phyloP scores from a whole-genome alignment of 1,139 yeast genomes.

The Pichia sp. region DNA sequence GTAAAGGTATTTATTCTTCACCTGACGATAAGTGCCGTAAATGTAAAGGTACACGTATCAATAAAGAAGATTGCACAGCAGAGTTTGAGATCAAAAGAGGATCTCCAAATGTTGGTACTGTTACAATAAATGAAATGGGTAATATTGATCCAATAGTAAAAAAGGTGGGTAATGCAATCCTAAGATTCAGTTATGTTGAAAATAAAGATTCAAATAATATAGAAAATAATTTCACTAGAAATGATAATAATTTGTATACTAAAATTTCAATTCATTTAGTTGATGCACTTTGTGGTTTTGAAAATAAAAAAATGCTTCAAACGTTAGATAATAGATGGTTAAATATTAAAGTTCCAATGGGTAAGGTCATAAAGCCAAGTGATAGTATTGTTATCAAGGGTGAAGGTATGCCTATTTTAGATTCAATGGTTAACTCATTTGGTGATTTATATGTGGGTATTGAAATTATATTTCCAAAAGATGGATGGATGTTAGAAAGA shows the following conservation, averaged over 20 bases:
- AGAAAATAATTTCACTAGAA: conserved; percentile 39
- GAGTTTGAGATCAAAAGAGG: conserved; percentile 80
- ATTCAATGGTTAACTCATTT: conserved; percentile 28
- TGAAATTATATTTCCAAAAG: conserved; percentile 75
- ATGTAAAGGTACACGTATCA: conserved; percentile 61
- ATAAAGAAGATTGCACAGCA: conserved; percentile 63
- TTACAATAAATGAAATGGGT: conserved; percentile 62
- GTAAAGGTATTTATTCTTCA: conserved; percentile 57
- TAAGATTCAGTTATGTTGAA: conserved; percentile 33
- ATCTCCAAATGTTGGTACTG: conserved; percentile 44
- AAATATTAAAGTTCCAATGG: conserved; percentile 56
- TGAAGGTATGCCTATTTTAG: conserved; percentile 78
- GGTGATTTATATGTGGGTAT: conserved; percentile 75
- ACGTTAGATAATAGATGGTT: conserved; percentile 81
- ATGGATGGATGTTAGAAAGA: conserved; percentile 69
- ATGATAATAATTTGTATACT: conserved; percentile 59
- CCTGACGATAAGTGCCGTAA: conserved; percentile 69
- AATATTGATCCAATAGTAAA: conserved; percentile 70
- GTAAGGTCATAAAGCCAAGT: conserved; percentile 77
- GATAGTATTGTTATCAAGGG: conserved; percentile 57
- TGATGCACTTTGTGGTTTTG: conserved; percentile 80
- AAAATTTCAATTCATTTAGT: conserved; percentile 56
- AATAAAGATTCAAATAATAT: not conserved
- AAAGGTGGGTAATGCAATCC: conserved; percentile 67
- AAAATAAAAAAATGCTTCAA: conserved; percentile 52